These are phyloP conservation scores for Phytophthora citrophthora DNA, from an alignment of 352 stramenopile species.

Conservation along the genomic window DNA sequence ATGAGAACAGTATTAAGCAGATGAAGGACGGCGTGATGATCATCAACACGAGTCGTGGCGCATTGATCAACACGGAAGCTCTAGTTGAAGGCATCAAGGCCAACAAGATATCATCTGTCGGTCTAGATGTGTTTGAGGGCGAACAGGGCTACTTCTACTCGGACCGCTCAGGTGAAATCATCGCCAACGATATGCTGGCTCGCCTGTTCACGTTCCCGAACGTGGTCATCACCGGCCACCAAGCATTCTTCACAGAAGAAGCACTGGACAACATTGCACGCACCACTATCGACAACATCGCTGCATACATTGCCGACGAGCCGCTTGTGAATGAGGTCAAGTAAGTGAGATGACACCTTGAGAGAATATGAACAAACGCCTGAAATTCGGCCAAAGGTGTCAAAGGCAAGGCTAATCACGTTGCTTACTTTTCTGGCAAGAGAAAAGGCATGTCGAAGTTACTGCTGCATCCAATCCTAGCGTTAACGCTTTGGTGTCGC, in stretches of 20 bases:
- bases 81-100: constrained; percentile 81
- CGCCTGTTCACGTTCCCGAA: constrained; percentile 81
- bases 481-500: constrained; percentile 8
- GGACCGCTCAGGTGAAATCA: constrained; percentile 66
- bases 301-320: constrained; percentile 48
- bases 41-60: constrained; percentile 91
- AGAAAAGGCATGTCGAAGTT: too few species aligned
- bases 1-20: constrained; percentile 73
- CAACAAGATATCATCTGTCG: constrained; percentile 73
- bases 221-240: constrained; percentile 80
- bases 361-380: too few species aligned
- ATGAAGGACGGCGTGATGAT: constrained; percentile 91
- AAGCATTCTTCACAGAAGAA: constrained; percentile 84
- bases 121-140: constrained; percentile 88
- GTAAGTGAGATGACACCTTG: too few species aligned
- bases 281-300: constrained; percentile 74
- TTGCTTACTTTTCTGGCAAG: constrained; percentile 42
- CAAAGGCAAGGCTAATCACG: neutral
- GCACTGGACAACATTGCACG: constrained; percentile 71
- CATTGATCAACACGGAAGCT: constrained; percentile 85
- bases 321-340: constrained; percentile 64
- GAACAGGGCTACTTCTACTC: constrained; percentile 83
- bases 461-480: constrained; percentile 20
- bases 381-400: too few species aligned
- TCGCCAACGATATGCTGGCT: constrained; percentile 65